Evolutionary conservation across 2,329 filamentous ascomycete genomes (phyloP), one percentile per base, ranked within the genome.

Genomic region (Alternaria brassicae): DNA sequence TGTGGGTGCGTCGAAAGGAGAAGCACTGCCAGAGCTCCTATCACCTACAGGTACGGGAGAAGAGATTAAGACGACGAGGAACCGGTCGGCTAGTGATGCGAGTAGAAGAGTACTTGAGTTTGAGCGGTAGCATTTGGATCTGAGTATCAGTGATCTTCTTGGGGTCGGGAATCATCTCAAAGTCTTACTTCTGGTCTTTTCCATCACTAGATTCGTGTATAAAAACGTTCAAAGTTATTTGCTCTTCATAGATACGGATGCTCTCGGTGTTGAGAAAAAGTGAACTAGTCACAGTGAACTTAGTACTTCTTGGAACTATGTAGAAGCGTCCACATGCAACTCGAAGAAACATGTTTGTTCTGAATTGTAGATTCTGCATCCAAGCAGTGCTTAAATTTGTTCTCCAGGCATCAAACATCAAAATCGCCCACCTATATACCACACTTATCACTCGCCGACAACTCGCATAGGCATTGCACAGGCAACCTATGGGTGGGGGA

Each of bases 101-200:
- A 77, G 74, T 63, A 61, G 73, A 42, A 71, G 68, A 36, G 75
- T 78, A 27, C 52, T 79, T 32, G 76, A 78, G 70, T 79, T 79
- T 68, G 76, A 79, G 60, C 63, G 74, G 62, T 75, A 73, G 40
- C 48, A 44, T 28, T 39, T 53, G 25, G 21, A 28, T 19, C 4
- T 39, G 6, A n/a, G 13, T 23, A 36, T 15, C 19, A 23, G 44
- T 34, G 48, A 34, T 53, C 39, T 34, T n/a, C 28, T 53, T 53
- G 32, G 54, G 53, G 54, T 57, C 30, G 19, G 17, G 28, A 28
- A 56, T 39, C 37, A 56, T 49, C 37, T 57, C 27, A 28, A 15
- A 19, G 40, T 28, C 40, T 53, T 32, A 19, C 28, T 40, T 36
- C n/a, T 56, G 30, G 30, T 41, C 37, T 39, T 13, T 32, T 25